phyloP scores from a whole-genome alignment of 108 stramenopile genomes.

The Asterionellopsis glacialis region DNA sequence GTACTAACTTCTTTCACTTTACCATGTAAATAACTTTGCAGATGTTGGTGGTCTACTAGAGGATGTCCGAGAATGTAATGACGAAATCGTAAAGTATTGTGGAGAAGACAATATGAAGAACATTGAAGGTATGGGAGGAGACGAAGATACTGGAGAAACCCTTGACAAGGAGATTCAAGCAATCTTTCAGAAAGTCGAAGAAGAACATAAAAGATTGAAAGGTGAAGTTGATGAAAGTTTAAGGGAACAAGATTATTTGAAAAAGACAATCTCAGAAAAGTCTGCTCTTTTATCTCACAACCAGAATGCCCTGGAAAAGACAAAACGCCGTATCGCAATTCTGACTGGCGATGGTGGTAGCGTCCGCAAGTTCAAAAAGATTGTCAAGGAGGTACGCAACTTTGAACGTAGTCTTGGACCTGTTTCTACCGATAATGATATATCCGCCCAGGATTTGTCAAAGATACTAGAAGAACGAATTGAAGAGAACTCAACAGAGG shows the following conservation, averaged over 20 bases:
- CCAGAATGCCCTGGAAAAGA: constrained; percentile 17
- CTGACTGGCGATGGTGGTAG: constrained; percentile 41
- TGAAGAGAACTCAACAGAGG: too few relatives aligned
- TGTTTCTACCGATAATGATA: constrained; percentile 14
- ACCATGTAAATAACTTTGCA: too few relatives aligned
- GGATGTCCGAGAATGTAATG: too few relatives aligned
- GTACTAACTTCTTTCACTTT: too few relatives aligned
- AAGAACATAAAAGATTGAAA: background rate
- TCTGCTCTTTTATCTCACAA: constrained; percentile 24
- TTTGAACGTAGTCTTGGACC: constrained; percentile 12
- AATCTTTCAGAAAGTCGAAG: background rate
- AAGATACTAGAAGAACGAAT: too few relatives aligned
- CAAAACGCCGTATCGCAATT: constrained; percentile 10
- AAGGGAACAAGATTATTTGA: constrained; percentile 22
- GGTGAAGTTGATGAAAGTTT: constrained; percentile 20
- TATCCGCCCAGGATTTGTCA: constrained; percentile 29
- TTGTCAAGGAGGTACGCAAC: constrained; percentile 27
- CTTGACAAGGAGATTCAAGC: background rate
- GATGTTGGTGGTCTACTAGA: too few relatives aligned
- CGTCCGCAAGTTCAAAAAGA: constrained; percentile 38
- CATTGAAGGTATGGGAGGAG: too few relatives aligned
- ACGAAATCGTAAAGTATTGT: too few relatives aligned
- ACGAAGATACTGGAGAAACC: background rate
- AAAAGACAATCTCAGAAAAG: constrained; percentile 22
- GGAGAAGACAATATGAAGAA: too few relatives aligned